Evolutionary conservation across 2,329 filamentous ascomycete genomes (phyloP).

Genomic region (Sporothrix mexicana): DNA sequence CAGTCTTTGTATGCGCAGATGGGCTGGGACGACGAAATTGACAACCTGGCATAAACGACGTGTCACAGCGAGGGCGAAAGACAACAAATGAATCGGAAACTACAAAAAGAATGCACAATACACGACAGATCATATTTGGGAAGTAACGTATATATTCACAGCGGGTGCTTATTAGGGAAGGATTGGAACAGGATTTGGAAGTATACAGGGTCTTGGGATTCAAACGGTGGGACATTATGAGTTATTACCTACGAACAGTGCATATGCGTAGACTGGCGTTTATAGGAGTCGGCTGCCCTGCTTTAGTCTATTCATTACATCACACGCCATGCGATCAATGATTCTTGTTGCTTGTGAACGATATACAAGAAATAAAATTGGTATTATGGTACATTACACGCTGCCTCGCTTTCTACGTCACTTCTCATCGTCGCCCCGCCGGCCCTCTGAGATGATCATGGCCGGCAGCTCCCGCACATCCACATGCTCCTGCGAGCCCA

Average conservation of each 20-base stretch:
- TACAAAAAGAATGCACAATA: neutral
- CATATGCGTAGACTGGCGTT: slow-evolving; percentile 32
- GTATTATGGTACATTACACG: slow-evolving; percentile 8
- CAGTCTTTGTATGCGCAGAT: slow-evolving; percentile 60
- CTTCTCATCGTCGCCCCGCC: slow-evolving; percentile 39
- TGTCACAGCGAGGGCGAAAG: neutral
- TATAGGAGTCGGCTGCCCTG: neutral
- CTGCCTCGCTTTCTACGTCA: neutral
- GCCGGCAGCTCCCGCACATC: slow-evolving; percentile 77
- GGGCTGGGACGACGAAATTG: slow-evolving; percentile 63
- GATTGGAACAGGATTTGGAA: neutral
- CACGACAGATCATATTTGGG: neutral
- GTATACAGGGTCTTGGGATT: neutral
- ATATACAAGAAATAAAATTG: slow-evolving; percentile 11
- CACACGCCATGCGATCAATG: no score
- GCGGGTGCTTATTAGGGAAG: neutral
- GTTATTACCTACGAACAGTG: slow-evolving; percentile 1
- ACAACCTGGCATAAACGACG: slow-evolving; percentile 40
- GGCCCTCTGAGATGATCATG: slow-evolving; percentile 58
- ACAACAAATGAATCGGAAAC: neutral
- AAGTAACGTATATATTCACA: slow-evolving; percentile 4
- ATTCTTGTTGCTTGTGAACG: no score
- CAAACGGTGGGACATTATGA: neutral
- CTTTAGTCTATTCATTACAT: neutral
- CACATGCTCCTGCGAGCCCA: slow-evolving; percentile 75